Percentiles rank a stretch among this genome's conserved stretches.
phyloP scores from a whole-genome alignment of 495 filamentous ascomycete genomes.

The Tuber aestivum region DNA sequence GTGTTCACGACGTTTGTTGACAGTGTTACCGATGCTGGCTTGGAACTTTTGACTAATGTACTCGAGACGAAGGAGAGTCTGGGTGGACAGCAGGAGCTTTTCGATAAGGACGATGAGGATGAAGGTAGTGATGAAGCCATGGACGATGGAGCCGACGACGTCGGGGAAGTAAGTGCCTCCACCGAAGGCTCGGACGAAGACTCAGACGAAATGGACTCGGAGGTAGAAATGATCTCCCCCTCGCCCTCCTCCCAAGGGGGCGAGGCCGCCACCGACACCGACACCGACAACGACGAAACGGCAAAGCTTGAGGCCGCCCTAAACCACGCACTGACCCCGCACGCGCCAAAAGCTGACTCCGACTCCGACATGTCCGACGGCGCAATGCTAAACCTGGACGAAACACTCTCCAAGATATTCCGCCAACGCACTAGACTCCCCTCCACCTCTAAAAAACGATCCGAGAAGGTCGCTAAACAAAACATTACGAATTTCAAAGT shows the following conservation, averaged over 20 bases:
- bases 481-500: slow-evolving; percentile 94
- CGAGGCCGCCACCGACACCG: slow-evolving; percentile 20
- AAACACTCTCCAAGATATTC: slow-evolving; percentile 75
- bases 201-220: slow-evolving; percentile 43
- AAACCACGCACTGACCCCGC: slow-evolving; percentile 63
- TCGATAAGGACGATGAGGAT: slow-evolving; percentile 67
- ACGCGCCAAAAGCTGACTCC: slow-evolving; percentile 49
- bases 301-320: slow-evolving; percentile 67
- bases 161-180: slow-evolving; percentile 32
- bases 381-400: slow-evolving; percentile 87
- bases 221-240: slow-evolving; percentile 43
- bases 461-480: slow-evolving; percentile 76
- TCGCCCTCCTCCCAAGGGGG: slow-evolving; percentile 11
- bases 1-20: slow-evolving; percentile 75
- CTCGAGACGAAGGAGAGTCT: slow-evolving; percentile 73
- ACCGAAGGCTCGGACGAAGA: slow-evolving; percentile 38
- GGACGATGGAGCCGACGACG: slow-evolving; percentile 46
- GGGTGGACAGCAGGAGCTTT: slow-evolving; percentile 77
- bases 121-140: slow-evolving; percentile 48
- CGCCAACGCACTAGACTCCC: slow-evolving; percentile 53
- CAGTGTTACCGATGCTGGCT: slow-evolving; percentile 61
- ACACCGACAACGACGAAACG: slow-evolving; percentile 26
- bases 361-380: slow-evolving; percentile 85
- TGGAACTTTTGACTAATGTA: slow-evolving; percentile 68
- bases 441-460: slow-evolving; percentile 57